Conservation (phyloP, 1,284 basidiomycete species). For the Trametes polyzona region DNA sequence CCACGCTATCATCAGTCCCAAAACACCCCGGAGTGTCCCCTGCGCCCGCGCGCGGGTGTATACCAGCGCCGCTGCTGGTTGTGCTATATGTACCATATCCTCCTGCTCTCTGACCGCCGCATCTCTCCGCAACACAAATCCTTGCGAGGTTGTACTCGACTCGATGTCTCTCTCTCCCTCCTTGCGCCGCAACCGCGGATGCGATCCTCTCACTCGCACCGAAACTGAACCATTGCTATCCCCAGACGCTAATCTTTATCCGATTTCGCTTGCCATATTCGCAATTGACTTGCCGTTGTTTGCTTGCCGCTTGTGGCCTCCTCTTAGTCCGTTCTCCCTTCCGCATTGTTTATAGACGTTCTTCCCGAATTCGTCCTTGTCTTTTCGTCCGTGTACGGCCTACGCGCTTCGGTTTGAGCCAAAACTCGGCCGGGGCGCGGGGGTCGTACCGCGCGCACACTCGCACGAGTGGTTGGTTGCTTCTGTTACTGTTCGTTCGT, state of each 20-base stretch:
- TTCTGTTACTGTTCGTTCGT: not conserved
- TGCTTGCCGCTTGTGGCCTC: too few relatives aligned
- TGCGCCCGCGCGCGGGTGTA: conserved; percentile 19
- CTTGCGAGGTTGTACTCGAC: conserved; percentile 2
- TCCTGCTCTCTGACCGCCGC: not conserved
- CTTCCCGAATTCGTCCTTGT: not conserved
- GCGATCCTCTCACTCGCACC: not conserved
- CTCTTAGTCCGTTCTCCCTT: not conserved
- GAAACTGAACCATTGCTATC: conserved; percentile 6
- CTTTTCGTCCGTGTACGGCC: not conserved
- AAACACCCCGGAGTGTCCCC: conserved; percentile 9
- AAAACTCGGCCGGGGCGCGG: too few relatives aligned
- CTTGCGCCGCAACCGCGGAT: conserved; percentile 3
- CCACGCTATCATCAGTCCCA: not conserved
- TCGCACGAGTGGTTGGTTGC: too few relatives aligned
- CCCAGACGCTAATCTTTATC: conserved; percentile 15
- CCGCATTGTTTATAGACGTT: not conserved
- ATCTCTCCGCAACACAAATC: not conserved
- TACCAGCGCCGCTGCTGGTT: conserved; percentile 26
- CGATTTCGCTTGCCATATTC: conserved; percentile 13
- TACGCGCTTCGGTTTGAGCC: too few relatives aligned
- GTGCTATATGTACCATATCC: conserved; percentile 28
- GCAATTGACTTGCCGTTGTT: conserved; percentile 14
- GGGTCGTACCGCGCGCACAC: too few relatives aligned
- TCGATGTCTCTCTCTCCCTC: not conserved